Percentiles rank a stretch among this genome's conserved stretches.
Evolutionary conservation across 495 filamentous ascomycete species (phyloP).

Genomic region (Penicillium roqueforti): DNA sequence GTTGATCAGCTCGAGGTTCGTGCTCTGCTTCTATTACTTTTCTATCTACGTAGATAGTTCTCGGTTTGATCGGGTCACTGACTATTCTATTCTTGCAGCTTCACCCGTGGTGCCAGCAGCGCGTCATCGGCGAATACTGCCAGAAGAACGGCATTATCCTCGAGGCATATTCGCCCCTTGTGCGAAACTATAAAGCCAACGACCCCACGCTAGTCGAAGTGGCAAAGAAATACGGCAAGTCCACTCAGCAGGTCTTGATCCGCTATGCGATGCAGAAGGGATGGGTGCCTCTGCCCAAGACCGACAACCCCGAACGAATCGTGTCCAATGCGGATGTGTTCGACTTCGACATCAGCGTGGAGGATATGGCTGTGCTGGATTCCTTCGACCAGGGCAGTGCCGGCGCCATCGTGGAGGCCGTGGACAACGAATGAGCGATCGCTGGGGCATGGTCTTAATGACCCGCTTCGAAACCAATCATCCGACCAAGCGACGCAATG

Average conservation of each 20-base stretch:
- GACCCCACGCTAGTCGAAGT: conserved; percentile 51
- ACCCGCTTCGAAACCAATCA: background rate
- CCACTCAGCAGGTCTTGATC: conserved; percentile 51
- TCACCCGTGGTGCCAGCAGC: conserved; percentile 65
- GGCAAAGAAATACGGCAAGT: conserved; percentile 49
- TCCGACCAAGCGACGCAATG: background rate
- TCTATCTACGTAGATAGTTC: background rate
- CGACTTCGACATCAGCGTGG: conserved; percentile 57
- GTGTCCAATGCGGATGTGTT: conserved; percentile 62
- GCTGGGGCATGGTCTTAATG: background rate
- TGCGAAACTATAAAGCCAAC: conserved; percentile 56
- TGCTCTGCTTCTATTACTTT: conserved; percentile 1
- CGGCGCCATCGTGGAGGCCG: conserved; percentile 51
- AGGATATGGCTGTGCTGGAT: conserved; percentile 62
- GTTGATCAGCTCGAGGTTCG: conserved; percentile 68
- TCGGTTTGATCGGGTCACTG: background rate
- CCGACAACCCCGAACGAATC: conserved; percentile 57
- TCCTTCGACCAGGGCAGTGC: conserved; percentile 58
- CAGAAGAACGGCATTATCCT: conserved; percentile 56
- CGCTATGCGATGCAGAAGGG: conserved; percentile 61
- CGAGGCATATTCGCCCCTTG: conserved; percentile 64
- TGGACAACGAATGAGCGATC: conserved; percentile 39
- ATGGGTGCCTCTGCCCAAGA: conserved; percentile 73
- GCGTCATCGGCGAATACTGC: conserved; percentile 57
- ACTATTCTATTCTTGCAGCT: conserved; percentile 38